Percentiles rank a stretch among this genome's conserved stretches.
Conservation (phyloP, 768 basidiomycete species). For the Xerocomellus amylosporus region DNA sequence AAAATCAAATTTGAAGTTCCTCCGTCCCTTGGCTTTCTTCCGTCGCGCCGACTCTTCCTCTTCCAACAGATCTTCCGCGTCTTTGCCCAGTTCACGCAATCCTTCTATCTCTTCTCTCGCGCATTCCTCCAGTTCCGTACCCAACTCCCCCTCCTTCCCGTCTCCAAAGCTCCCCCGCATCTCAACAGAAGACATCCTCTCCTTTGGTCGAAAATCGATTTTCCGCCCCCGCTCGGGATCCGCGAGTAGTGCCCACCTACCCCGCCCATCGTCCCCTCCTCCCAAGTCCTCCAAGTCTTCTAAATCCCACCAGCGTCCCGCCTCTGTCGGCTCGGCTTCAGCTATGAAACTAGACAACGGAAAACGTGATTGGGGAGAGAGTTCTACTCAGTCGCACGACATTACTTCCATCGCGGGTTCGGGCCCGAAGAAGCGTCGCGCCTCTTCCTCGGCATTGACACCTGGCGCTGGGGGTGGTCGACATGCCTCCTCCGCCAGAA, state of each 20-base stretch:
- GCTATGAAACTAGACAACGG: not conserved
- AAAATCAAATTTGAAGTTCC: constrained; percentile 18
- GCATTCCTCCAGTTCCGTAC: constrained; percentile 12
- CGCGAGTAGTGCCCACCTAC: not conserved
- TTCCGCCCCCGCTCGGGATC: constrained; percentile 29
- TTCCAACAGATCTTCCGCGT: constrained; percentile 8
- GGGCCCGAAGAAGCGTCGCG: constrained; percentile 15
- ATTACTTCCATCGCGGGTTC: not conserved
- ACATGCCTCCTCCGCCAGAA: constrained; percentile 17
- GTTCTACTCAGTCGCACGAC: not conserved
- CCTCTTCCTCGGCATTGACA: constrained; percentile 21
- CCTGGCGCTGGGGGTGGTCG: constrained; percentile 32
- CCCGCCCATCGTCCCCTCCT: constrained; percentile 15
- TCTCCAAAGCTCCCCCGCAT: constrained; percentile 15
- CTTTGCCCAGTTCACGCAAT: constrained; percentile 14
- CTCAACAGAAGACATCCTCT: constrained; percentile 32
- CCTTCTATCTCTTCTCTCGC: constrained; percentile 15
- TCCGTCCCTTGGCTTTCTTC: constrained; percentile 23
- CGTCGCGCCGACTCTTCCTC: constrained; percentile 12
- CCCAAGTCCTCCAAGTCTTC: constrained; percentile 3
- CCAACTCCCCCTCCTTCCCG: constrained; percentile 12
- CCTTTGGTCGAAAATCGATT: constrained; percentile 29
- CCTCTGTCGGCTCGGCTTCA: constrained; percentile 19
- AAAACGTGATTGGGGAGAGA: constrained; percentile 5
- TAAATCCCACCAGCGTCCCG: constrained; percentile 18